Base-by-base conservation (phyloP, 1,284 basidiomycete species). In the Sporisorium exsertum region DNA sequence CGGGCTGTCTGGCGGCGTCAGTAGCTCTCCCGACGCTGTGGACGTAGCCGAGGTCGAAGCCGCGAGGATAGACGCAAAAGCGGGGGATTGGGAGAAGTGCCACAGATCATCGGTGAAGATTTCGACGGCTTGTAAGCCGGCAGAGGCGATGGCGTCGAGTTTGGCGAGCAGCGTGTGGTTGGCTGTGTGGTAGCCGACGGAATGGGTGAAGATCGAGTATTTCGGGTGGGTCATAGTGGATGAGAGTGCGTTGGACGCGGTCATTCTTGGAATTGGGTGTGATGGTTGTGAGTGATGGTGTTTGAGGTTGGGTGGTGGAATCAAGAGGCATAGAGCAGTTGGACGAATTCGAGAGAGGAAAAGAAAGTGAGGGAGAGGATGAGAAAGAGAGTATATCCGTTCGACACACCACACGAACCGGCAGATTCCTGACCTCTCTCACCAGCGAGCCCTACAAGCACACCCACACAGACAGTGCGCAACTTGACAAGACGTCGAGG, bases 171-270 rank as follows among this genome's bases (percentile, higher is more conserved):
- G 58, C 5, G n/a, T 8, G 40, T 75, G 69, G 6, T 27, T n/a
- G 0, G 53, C 35, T 6, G 67, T 65, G 42, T 68, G 62, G 27
- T 67, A 63, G 24, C 69, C 74, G 2, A 77, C 42, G 0, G 57
- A 61, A 26, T 60, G 68, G 53, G 64, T 66, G 51, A 70, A 75
- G 68, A 63, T 71, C 35, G 58, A 62, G 32, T 58, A 72, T 13
- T 20, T 50, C 33, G 45, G 20, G 43, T n/a, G 24, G 35, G 15
- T 15, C 52, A 54, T 54, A 7, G 57, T 18, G 8, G 16, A 20
- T 2, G 45, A 24, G 8, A 18, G 55, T 13, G 58, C 35, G n/a
- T 24, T 47, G 20, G 49, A 32, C 5, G 37, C 4, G 13, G 22
- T 27, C 33, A 26, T n/a, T 52, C 24, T 24, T 37, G 18, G n/a